Evolutionary conservation across 352 stramenopile genomes (phyloP).

Genomic region (Phytophthora sp.): DNA sequence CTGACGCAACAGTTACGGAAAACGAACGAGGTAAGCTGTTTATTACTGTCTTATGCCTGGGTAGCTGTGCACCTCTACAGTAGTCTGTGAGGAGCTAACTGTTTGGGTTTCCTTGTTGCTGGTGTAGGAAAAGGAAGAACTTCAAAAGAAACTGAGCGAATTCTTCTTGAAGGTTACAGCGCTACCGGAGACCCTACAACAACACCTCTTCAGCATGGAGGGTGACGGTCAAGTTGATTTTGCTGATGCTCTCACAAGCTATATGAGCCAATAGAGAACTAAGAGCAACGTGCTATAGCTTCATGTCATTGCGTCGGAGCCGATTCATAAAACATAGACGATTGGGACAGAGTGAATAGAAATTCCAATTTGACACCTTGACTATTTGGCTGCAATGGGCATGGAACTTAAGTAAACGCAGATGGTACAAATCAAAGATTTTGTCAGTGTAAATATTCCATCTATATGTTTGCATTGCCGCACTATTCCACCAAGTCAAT

Average conservation of each 20-base stretch:
- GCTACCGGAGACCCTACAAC: constrained; percentile 67
- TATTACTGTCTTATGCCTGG: not conserved
- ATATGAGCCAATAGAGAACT: constrained; percentile 64
- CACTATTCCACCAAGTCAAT: constrained; percentile 4
- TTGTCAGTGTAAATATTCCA: too few species aligned
- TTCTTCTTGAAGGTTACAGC: constrained; percentile 80
- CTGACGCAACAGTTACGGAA: constrained; percentile 59
- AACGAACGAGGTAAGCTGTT: constrained; percentile 61
- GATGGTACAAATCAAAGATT: too few species aligned
- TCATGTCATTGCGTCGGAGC: too few species aligned
- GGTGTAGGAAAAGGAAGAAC: constrained; percentile 75
- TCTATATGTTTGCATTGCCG: too few species aligned
- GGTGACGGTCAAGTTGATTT: constrained; percentile 58
- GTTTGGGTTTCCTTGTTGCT: not conserved
- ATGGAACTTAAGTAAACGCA: too few species aligned
- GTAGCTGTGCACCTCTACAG: too few species aligned
- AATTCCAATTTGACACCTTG: too few species aligned
- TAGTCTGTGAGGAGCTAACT: too few species aligned
- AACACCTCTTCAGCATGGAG: constrained; percentile 71
- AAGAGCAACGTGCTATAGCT: too few species aligned
- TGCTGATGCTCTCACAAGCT: constrained; percentile 73
- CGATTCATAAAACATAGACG: too few species aligned
- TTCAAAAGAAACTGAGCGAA: constrained; percentile 81
- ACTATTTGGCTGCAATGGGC: too few species aligned
- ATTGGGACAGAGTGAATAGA: too few species aligned